phyloP scores from a whole-genome alignment of 495 filamentous ascomycete species.

The Entonaema liquescens region DNA sequence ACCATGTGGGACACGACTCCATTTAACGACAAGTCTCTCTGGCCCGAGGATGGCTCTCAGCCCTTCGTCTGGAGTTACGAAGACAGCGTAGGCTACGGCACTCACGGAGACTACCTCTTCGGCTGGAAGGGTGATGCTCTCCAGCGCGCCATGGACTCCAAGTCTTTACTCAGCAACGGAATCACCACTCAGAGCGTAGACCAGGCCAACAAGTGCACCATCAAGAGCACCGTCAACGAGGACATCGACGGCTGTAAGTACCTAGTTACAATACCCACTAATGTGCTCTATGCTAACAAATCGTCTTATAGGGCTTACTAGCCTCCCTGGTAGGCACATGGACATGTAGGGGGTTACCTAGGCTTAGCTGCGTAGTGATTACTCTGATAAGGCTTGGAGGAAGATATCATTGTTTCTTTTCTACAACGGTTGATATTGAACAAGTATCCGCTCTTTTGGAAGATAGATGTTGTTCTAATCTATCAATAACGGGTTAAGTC shows the following conservation, averaged over 20 bases:
- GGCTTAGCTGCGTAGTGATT: background rate
- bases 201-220: constrained; percentile 49
- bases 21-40: constrained; percentile 50
- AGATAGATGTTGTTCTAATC: background rate
- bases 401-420: background rate
- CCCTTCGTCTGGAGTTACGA: constrained; percentile 47
- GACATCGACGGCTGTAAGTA: constrained; percentile 52
- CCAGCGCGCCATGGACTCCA: constrained; percentile 51
- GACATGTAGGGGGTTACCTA: constrained; percentile 14
- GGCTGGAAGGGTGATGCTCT: constrained; percentile 55
- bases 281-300: constrained; percentile 11
- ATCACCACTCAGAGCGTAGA: constrained; percentile 48
- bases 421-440: background rate
- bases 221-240: constrained; percentile 50
- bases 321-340: constrained; percentile 28
- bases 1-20: constrained; percentile 53
- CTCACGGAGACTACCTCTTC: constrained; percentile 56
- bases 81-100: constrained; percentile 49
- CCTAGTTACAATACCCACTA: constrained; percentile 9
- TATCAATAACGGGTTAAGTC: background rate
- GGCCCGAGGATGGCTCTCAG: constrained; percentile 51
- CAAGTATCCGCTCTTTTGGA: background rate
- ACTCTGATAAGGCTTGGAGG: background rate
- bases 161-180: constrained; percentile 44
- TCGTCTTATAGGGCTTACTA: constrained; percentile 16